Conservation (phyloP, 805 yeast genomes). For the Citeromyces matritensis region DNA sequence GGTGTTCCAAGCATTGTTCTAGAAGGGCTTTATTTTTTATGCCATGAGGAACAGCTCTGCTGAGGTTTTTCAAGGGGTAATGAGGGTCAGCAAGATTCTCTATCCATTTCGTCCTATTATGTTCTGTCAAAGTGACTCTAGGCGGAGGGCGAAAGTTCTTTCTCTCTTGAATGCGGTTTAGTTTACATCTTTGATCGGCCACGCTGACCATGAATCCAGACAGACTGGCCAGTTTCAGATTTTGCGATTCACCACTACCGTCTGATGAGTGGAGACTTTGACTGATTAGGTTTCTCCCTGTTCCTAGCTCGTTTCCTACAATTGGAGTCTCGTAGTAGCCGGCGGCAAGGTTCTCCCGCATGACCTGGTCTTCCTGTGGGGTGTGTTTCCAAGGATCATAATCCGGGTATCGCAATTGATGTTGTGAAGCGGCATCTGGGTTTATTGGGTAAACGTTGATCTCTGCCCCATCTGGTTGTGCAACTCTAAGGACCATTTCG, state of each 20-base stretch:
- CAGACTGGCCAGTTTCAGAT: conserved; percentile 18
- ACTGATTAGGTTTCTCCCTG: conserved; percentile 45
- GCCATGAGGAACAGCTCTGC: conserved; percentile 84
- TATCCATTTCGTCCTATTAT: conserved; percentile 76
- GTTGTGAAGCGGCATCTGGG: too few species aligned
- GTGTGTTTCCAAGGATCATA: conserved; percentile 58
- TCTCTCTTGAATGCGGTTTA: conserved; percentile 28
- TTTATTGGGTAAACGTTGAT: too few species aligned
- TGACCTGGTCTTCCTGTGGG: conserved; percentile 33
- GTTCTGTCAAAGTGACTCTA: conserved; percentile 80
- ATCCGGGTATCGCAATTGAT: conserved; percentile 37
- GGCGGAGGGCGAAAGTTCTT: conserved; percentile 70
- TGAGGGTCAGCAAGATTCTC: conserved; percentile 57
- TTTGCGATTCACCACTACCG: not conserved
- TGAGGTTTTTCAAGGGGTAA: conserved; percentile 50
- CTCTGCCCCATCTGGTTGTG: too few species aligned
- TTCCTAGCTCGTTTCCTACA: conserved; percentile 52
- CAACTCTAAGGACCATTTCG: too few species aligned
- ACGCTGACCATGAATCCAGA: conserved; percentile 35
- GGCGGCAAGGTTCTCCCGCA: conserved; percentile 44
- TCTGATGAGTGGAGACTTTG: conserved; percentile 12
- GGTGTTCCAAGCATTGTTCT: conserved; percentile 54
- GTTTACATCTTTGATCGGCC: conserved; percentile 26
- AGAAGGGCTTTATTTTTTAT: conserved; percentile 57
- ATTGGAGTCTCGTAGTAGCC: conserved; percentile 55